Conservation (phyloP, 2,329 filamentous ascomycete genomes). For the Neonectria coccinea region DNA sequence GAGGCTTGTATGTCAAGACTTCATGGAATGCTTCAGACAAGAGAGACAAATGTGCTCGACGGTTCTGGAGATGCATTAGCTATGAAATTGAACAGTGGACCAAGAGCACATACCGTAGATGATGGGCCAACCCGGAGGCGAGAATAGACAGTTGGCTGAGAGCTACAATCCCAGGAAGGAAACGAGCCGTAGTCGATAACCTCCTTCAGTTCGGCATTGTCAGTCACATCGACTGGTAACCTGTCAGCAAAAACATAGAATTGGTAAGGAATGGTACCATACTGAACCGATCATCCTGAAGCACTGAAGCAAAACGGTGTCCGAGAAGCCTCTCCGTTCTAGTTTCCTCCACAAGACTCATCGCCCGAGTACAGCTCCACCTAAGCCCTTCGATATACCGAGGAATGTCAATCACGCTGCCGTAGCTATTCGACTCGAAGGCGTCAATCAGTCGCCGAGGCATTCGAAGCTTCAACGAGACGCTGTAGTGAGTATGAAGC, state of each 20-base stretch:
- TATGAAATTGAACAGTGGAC: not conserved
- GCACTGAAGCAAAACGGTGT: constrained; percentile 54
- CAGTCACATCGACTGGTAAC: constrained; percentile 54
- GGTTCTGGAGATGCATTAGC: constrained; percentile 53
- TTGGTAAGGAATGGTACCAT: constrained; percentile 35
- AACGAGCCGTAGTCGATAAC: constrained; percentile 66
- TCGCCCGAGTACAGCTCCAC: constrained; percentile 63
- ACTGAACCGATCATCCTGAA: constrained; percentile 61
- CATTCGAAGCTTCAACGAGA: constrained; percentile 61
- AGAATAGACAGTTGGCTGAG: constrained; percentile 55
- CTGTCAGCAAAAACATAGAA: constrained; percentile 27
- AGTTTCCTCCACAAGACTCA: constrained; percentile 65
- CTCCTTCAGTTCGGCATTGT: constrained; percentile 55
- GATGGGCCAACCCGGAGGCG: constrained; percentile 63
- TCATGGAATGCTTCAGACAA: constrained; percentile 65
- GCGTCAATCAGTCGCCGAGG: constrained; percentile 57
- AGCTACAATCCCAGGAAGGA: constrained; percentile 58
- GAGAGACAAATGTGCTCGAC: constrained; percentile 61
- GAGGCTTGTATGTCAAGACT: constrained; percentile 60
- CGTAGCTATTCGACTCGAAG: constrained; percentile 63
- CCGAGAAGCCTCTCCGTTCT: constrained; percentile 59
- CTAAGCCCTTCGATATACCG: constrained; percentile 58
- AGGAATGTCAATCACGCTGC: constrained; percentile 61
- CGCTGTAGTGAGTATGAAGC: constrained; percentile 59
- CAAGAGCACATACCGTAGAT: constrained; percentile 57